Evolutionary conservation across 2,329 filamentous ascomycete genomes (phyloP), one percentile per base, ranked within the genome.

Genomic region (Ceratocystis albifundus): DNA sequence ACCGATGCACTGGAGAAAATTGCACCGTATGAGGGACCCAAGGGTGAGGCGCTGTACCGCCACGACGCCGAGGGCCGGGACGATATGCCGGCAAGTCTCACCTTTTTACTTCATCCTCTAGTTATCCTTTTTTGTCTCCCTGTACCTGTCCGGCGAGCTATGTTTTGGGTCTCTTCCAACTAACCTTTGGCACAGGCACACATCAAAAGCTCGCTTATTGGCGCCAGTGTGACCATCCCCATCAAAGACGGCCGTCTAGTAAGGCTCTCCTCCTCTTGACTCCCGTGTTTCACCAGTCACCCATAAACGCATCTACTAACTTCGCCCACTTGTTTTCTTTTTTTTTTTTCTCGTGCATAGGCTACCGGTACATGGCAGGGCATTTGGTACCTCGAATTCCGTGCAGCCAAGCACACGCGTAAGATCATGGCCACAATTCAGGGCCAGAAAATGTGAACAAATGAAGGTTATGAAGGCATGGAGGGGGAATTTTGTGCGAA

Each of bases 351-450:
- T 15, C 32, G 3, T 6, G 32, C 36, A 57, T 64, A 83, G 80
- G 81, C 81, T 25, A 83, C 82, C 12, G 85, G 85, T 25, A 88
- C 84, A 3, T 93, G 89, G 89, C 89, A 94, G 72, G 85, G 94
- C 0, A 93, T 97, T 68, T 97, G 90, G 89, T 96, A 95, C 75
- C 78, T 96, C 70, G 94, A 97, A 76, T 97, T 97, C 74, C 82
- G 93, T 66, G 82, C 80, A 8, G 79, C 79, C 71, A 90, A 84
- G 76, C 92, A 96, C 76, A 80, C 84, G 69, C 83, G 94, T 72
- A 88, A 85, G 74, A 83, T 97, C 12, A 87, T 99, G 69, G 93
- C 93, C 65, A 97, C 94, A 1, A 95, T 97, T 69, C 92, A 97
- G 76, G 94, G 93, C 55, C 89, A 96, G 78, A 85, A 85, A 74